phyloP scores from a whole-genome alignment of 2,329 filamentous ascomycete genomes.

The Mycogone perniciosa region DNA sequence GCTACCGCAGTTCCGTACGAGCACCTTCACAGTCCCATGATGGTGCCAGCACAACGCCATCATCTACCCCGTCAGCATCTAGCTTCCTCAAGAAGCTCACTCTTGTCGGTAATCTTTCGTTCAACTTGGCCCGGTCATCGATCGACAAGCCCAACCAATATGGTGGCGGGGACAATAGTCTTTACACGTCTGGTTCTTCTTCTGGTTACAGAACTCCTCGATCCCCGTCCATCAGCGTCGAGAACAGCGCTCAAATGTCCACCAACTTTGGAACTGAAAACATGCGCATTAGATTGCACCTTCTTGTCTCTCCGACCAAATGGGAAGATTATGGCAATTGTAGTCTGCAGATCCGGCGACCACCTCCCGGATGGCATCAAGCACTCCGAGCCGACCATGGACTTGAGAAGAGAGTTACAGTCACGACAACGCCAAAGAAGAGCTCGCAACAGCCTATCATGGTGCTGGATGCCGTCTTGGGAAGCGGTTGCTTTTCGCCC shows the following conservation, averaged over 20 bases:
- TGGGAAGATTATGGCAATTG: conserved; percentile 92
- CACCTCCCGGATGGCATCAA: conserved; percentile 56
- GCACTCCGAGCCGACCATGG: conserved; percentile 56
- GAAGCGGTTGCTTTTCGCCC: conserved; percentile 76
- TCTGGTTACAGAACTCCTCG: conserved; percentile 43
- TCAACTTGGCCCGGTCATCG: conserved; percentile 77
- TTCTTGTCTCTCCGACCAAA: conserved; percentile 66
- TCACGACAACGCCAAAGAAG: conserved; percentile 64
- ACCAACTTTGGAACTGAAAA: conserved; percentile 61
- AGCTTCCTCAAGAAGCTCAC: conserved; percentile 78
- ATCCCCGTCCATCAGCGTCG: conserved; percentile 52
- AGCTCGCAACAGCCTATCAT: conserved; percentile 50
- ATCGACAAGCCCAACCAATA: conserved; percentile 51
- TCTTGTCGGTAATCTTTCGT: conserved; percentile 60
- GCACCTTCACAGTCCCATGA: conserved; percentile 64
- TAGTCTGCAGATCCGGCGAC: conserved; percentile 71
- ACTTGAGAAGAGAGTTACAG: conserved; percentile 77
- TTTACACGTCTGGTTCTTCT: conserved; percentile 55
- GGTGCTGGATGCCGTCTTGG: conserved; percentile 76
- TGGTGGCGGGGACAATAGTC: conserved; percentile 48
- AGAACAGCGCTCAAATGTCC: conserved; percentile 44
- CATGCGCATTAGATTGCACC: conserved; percentile 79
- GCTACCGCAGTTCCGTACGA: conserved; percentile 55
- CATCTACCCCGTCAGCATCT: conserved; percentile 59
- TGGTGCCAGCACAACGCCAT: conserved; percentile 60